These are phyloP conservation scores for Pascua sp. DNA, from an alignment of 1,284 basidiomycete genomes.

Conservation along the genomic window DNA sequence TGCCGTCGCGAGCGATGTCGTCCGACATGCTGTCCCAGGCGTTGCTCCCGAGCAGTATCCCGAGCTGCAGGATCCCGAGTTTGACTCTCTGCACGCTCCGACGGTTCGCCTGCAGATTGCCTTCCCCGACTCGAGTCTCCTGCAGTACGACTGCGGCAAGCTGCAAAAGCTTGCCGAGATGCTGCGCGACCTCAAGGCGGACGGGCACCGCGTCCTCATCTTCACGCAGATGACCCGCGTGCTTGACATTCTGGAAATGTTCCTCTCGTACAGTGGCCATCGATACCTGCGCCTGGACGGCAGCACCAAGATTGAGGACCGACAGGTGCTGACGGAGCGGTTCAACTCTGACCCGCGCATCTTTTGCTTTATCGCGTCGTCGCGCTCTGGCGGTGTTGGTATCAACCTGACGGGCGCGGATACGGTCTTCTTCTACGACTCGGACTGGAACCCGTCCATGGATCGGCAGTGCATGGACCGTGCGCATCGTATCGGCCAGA, in stretches of 20 bases:
- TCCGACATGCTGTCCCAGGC: conserved; percentile 45
- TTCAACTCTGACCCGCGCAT: conserved; percentile 90
- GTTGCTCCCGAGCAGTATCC: conserved; percentile 39
- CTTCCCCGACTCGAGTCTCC: conserved; percentile 82
- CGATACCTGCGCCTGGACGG: conserved; percentile 90
- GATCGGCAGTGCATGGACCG: conserved; percentile 95
- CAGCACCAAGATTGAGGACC: conserved; percentile 90
- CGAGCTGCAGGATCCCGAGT: conserved; percentile 47
- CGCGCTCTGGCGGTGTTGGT: conserved; percentile 89
- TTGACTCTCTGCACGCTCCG: conserved; percentile 68
- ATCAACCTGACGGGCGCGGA: conserved; percentile 97
- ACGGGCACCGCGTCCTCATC: conserved; percentile 84
- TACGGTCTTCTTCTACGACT: conserved; percentile 87
- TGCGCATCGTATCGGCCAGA: conserved; percentile 76
- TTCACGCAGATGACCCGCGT: conserved; percentile 98
- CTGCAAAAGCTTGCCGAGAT: conserved; percentile 77
- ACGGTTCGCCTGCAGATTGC: conserved; percentile 86
- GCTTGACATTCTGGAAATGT: conserved; percentile 89
- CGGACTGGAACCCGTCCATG: conserved; percentile 97
- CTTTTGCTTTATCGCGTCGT: conserved; percentile 91
- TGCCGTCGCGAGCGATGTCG: conserved; percentile 72
- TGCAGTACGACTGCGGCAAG: conserved; percentile 97
- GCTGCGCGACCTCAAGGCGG: conserved; percentile 77
- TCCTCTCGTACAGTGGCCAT: conserved; percentile 89
- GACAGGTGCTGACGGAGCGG: conserved; percentile 92